Evolutionary conservation across 2,329 filamentous ascomycete genomes (phyloP).

Genomic region (Ascochyta lentis): DNA sequence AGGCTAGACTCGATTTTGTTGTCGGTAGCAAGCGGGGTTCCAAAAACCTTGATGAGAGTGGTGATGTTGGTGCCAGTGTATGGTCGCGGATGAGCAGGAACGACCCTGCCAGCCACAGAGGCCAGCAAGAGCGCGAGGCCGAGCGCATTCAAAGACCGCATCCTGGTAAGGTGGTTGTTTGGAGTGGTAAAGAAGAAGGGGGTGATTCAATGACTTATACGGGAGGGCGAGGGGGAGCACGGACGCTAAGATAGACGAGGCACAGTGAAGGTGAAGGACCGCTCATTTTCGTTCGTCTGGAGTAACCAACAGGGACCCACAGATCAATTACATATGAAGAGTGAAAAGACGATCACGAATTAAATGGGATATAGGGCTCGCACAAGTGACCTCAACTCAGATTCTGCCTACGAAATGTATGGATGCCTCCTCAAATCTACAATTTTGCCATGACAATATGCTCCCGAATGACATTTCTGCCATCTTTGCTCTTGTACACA

Average conservation of each 20-base stretch:
- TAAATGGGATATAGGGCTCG: no score
- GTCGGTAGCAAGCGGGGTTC: neutral
- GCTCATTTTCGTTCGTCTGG: no score
- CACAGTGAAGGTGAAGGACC: neutral
- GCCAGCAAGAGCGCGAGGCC: neutral
- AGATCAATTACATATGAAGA: no score
- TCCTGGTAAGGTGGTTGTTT: neutral
- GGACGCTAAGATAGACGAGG: no score
- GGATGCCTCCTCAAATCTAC: neutral
- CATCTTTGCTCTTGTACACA: slow-evolving; percentile 3
- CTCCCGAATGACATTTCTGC: slow-evolving; percentile 8
- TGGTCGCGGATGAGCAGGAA: neutral
- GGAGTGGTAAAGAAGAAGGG: no score
- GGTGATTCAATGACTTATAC: no score
- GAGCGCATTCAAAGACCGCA: neutral
- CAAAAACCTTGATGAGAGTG: neutral
- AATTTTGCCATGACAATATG: slow-evolving; percentile 5
- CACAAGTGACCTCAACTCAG: neutral
- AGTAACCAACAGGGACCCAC: no score
- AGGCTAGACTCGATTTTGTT: neutral
- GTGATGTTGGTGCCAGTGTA: neutral
- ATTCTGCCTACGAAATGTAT: neutral
- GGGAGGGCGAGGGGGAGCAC: no score
- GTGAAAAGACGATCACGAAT: no score
- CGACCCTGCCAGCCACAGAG: neutral